Percentiles rank a stretch among this genome's conserved stretches.
Evolutionary conservation across 371 early-diverging fungal genomes (phyloP).

Genomic region (Mucor saturninus): DNA sequence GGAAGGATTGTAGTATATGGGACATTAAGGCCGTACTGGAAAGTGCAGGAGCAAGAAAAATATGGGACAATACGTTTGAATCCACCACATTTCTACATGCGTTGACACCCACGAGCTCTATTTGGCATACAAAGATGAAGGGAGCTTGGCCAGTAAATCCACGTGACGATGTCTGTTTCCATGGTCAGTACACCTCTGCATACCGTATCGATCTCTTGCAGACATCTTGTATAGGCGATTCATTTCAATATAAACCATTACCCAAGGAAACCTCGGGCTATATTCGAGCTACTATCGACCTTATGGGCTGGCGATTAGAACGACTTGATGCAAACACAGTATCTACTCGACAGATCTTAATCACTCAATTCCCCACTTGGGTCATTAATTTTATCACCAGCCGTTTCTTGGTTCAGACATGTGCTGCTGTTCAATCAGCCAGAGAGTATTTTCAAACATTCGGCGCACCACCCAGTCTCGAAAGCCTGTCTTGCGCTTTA

Average conservation of each 20-base stretch:
- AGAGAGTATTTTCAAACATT: slow-evolving; percentile 46
- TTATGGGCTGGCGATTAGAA: slow-evolving; percentile 58
- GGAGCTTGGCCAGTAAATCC: slow-evolving; percentile 62
- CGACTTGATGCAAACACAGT: slow-evolving; percentile 36
- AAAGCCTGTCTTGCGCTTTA: slow-evolving; percentile 45
- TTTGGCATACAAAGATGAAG: slow-evolving; percentile 55
- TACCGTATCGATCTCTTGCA: slow-evolving; percentile 51
- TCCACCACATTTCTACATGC: slow-evolving; percentile 45
- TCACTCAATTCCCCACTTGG: slow-evolving; percentile 43
- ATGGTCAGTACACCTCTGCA: slow-evolving; percentile 47
- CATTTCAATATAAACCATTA: slow-evolving; percentile 42
- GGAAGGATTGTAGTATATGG: slow-evolving; percentile 62
- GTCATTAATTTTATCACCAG: slow-evolving; percentile 22
- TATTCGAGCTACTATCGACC: slow-evolving; percentile 54
- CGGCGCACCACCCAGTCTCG: slow-evolving; percentile 61
- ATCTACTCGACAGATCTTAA: slow-evolving; percentile 42
- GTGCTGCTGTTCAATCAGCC: slow-evolving; percentile 38
- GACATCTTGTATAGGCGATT: slow-evolving; percentile 52
- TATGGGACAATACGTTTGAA: slow-evolving; percentile 61
- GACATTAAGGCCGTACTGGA: slow-evolving; percentile 61
- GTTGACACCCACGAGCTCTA: slow-evolving; percentile 52
- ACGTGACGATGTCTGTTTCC: slow-evolving; percentile 57
- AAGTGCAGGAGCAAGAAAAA: slow-evolving; percentile 41
- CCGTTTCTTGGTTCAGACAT: slow-evolving; percentile 16
- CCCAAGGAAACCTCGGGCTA: slow-evolving; percentile 48